These are phyloP conservation scores for Yamadazyma sp. DNA, from an alignment of 1,139 yeast genomes.

Conservation along the genomic window DNA sequence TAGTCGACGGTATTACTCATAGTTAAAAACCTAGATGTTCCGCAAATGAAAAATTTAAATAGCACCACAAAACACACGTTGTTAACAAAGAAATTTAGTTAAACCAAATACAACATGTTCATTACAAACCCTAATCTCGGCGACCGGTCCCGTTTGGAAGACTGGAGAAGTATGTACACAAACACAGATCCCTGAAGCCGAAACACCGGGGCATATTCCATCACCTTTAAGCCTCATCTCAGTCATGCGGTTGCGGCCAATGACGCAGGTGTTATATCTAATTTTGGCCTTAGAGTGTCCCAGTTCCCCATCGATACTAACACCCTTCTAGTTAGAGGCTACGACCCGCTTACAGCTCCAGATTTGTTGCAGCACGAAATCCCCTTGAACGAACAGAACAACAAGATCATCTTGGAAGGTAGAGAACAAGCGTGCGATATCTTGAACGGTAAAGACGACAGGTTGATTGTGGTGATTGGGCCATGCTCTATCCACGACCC, in stretches of 20 bases:
- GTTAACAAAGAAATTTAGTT: too few species aligned
- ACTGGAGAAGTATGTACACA: conserved; percentile 70
- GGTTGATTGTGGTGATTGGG: conserved; percentile 82
- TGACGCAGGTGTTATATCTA: neutral
- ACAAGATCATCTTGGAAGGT: conserved; percentile 66
- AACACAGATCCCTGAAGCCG: neutral
- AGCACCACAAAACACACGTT: neutral
- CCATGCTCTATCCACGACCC: conserved; percentile 97
- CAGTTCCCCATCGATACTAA: conserved; percentile 15
- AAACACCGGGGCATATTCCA: too few species aligned
- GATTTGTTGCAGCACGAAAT: conserved; percentile 88
- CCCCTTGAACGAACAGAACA: conserved; percentile 65
- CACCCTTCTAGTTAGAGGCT: conserved; percentile 52
- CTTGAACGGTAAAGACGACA: conserved; percentile 74
- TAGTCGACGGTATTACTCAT: conserved; percentile 1
- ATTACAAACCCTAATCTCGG: conserved; percentile 80
- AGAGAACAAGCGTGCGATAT: conserved; percentile 74
- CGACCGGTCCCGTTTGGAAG: conserved; percentile 79
- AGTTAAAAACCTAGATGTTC: neutral
- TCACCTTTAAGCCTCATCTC: conserved; percentile 1
- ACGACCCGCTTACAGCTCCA: conserved; percentile 94
- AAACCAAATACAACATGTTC: conserved; percentile 51
- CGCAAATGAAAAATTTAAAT: conserved; percentile 1
- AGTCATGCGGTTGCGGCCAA: neutral
- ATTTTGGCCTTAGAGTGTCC: neutral